Evolutionary conservation across 164 flowering plant genomes (phyloP).

Genomic region (Berberis thunbergii): DNA sequence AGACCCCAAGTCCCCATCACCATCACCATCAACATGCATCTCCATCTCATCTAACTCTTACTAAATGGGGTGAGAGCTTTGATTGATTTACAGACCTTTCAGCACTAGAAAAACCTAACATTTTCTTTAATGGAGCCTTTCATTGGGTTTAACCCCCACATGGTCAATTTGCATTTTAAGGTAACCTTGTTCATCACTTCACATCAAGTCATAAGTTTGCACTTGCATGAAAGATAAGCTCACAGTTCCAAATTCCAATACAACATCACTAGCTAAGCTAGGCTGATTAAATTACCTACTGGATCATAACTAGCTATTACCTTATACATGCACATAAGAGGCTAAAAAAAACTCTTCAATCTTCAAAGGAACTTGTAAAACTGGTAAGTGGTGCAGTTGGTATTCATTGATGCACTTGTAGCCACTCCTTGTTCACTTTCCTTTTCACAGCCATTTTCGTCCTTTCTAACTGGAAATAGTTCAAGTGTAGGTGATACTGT

Average conservation of each 20-base stretch:
- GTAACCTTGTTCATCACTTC: constrained; percentile 14
- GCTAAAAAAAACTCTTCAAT: constrained; percentile 5
- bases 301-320: constrained; percentile 3
- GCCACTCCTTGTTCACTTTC: constrained; percentile 5
- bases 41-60: neutral
- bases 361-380: constrained; percentile 73
- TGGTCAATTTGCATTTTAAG: constrained; percentile 30
- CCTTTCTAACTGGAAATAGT: constrained; percentile 49
- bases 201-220: constrained; percentile 7
- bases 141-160: constrained; percentile 17
- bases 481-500: constrained; percentile 35
- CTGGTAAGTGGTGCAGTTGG: constrained; percentile 25
- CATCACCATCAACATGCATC: constrained; percentile 7
- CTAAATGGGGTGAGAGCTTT: constrained; percentile 12
- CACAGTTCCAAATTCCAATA: constrained; percentile 16
- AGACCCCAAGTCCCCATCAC: neutral
- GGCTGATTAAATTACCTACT: neutral
- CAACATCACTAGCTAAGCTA: constrained; percentile 9
- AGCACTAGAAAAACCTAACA: constrained; percentile 4
- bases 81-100: neutral
- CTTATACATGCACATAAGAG: neutral
- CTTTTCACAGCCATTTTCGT: constrained; percentile 4
- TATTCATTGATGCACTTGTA: constrained; percentile 8
- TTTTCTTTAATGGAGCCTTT: constrained; percentile 7
- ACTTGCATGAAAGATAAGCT: constrained; percentile 7